Conservation (phyloP, 495 filamentous ascomycete species). For the Aspergillus leporis region DNA sequence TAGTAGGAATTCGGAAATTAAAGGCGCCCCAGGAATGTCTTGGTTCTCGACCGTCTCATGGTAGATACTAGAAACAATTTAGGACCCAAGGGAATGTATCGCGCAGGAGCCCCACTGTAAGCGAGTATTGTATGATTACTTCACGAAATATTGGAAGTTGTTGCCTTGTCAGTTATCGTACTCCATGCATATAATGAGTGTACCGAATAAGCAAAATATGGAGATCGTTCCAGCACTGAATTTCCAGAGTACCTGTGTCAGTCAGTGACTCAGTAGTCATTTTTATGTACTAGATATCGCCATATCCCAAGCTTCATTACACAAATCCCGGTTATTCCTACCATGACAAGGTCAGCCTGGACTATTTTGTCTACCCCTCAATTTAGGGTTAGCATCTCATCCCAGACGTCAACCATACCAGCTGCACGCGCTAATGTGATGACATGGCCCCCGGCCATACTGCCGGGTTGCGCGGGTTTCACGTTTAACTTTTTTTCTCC, state of each 20-base stretch:
- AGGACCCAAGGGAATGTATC: not conserved
- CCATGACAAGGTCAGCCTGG: too few relatives aligned
- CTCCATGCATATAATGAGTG: not conserved
- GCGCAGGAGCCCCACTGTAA: not conserved
- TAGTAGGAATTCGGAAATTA: not conserved
- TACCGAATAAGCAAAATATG: not conserved
- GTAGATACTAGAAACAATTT: not conserved
- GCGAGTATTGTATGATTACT: constrained; percentile 1
- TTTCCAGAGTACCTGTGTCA: not conserved
- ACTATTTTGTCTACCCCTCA: not conserved
- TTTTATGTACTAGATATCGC: not conserved
- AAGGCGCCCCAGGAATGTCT: not conserved
- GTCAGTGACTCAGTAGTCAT: not conserved
- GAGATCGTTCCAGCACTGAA: not conserved
- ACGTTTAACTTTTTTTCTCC: constrained; percentile 20
- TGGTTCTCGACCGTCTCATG: not conserved
- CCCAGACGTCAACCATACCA: constrained; percentile 17
- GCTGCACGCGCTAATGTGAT: constrained; percentile 29
- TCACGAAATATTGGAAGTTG: not conserved
- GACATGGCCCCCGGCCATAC: constrained; percentile 35
- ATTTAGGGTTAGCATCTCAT: constrained; percentile 5
- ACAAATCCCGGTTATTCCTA: too few relatives aligned
- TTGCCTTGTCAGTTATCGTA: not conserved
- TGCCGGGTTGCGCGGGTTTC: constrained; percentile 33
- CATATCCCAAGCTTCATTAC: not conserved